phyloP scores from a whole-genome alignment of 129 eudicot genomes.

The Lonicera japonica region DNA sequence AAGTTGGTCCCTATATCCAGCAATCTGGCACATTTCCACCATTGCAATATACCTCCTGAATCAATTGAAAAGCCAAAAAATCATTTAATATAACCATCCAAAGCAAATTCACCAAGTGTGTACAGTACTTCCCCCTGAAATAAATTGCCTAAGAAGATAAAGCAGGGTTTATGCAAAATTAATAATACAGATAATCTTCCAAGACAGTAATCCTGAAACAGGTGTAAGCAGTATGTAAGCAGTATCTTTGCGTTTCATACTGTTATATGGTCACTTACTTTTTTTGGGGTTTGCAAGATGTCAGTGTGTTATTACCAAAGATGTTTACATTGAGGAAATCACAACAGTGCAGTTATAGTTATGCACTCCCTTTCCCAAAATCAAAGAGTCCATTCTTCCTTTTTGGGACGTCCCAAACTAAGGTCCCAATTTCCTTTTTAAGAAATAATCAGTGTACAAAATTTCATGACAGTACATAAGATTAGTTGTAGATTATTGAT shows the following conservation, averaged over 20 bases:
- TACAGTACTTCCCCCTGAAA: background rate
- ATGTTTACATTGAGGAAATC: background rate
- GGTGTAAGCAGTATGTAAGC: background rate
- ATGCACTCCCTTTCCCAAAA: too few species aligned
- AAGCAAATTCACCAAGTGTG: background rate
- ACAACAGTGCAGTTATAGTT: background rate
- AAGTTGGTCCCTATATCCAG: conserved; percentile 65
- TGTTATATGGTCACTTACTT: background rate
- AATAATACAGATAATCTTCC: too few species aligned
- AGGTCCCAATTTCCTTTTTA: too few species aligned
- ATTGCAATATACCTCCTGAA: conserved; percentile 87
- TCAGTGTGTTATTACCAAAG: background rate
- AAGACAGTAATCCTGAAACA: too few species aligned
- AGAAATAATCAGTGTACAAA: too few species aligned
- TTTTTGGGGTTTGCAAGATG: background rate
- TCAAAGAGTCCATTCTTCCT: too few species aligned
- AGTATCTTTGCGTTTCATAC: background rate
- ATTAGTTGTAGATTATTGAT: too few species aligned
- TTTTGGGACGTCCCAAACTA: too few species aligned
- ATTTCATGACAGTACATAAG: too few species aligned
- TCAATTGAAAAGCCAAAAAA: background rate
- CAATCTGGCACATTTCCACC: conserved; percentile 89
- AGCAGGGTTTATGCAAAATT: too few species aligned
- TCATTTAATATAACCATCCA: background rate
- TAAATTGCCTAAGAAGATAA: too few species aligned